A percentile compares a stretch with the other conserved stretches of the same genome.
Conservation (phyloP, 768 basidiomycete genomes). For the Termitomyces sp. region DNA sequence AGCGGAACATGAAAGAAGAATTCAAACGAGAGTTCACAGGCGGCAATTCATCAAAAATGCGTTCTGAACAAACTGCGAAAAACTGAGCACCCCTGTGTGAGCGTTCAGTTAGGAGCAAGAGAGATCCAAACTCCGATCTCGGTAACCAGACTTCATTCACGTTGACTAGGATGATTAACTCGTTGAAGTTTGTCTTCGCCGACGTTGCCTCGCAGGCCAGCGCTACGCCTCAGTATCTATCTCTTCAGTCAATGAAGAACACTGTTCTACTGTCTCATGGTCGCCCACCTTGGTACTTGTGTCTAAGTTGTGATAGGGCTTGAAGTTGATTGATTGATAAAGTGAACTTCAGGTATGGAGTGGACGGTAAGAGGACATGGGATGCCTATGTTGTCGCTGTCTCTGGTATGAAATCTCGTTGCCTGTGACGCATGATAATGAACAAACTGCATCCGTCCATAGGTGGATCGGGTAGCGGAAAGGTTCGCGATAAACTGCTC, state of each 20-base stretch:
- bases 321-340: conserved; percentile 7
- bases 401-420: conserved; percentile 49
- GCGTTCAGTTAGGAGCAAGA: too few species aligned
- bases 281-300: conserved; percentile 69
- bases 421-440: neutral
- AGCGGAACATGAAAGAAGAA: too few species aligned
- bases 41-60: too few species aligned
- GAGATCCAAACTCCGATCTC: too few species aligned
- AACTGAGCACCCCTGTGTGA: too few species aligned
- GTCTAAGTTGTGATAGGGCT: neutral
- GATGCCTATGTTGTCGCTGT: conserved; percentile 84
- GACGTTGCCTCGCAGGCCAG: conserved; percentile 6
- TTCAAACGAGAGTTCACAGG: too few species aligned
- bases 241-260: conserved; percentile 56
- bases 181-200: conserved; percentile 12
- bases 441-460: neutral
- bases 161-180: conserved; percentile 15
- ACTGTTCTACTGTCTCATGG: conserved; percentile 80
- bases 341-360: conserved; percentile 58
- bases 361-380: conserved; percentile 61
- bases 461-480: conserved; percentile 87
- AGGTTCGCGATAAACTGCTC: conserved; percentile 38
- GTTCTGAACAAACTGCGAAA: too few species aligned
- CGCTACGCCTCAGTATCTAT: conserved; percentile 15
- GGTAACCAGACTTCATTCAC: too few species aligned